Base-by-base conservation (phyloP, 306 rosid genomes). In the Clitoria ternatea region DNA sequence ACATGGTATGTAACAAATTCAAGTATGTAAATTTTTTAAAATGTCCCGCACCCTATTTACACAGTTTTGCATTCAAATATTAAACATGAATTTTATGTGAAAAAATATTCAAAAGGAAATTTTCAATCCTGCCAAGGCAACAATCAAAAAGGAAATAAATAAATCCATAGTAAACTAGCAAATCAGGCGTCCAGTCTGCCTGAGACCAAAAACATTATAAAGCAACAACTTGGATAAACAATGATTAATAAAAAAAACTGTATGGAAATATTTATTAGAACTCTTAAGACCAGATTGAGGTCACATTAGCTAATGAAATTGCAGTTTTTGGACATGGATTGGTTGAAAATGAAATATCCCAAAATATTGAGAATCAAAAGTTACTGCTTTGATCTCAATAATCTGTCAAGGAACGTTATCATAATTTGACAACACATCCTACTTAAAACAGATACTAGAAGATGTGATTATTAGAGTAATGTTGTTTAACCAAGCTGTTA, bases 181-280 rank as follows among this genome's bases (percentile, higher is more conserved):
- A 79, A 39, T 89, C 96, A 7, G 88, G 75, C 0, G 99, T 89
- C 99, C 99, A 94, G 74, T 94, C 99, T 61, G 91, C 92, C 99
- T 91, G 88, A 78, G 82, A 75, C 78, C 70, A 74, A 60, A 72
- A 42, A 2, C 52, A 52, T 61, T 48, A 18, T 6, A 24, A 13
- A 48, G 35, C 0, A 73, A 54, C 45, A 22, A 18, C 40, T 48
- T 43, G 32, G 22, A 64, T 49, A 43, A 52, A 64, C 75, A 62
- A 61, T 27, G 61, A 56, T 42, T 17, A 12, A 6, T 5, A n/a
- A n/a, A 13, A 1, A 40, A 50, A 33, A 30, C 15, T 27, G 7
- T 29, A 59, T 17, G 8, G 23, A 74, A 40, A 52, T 36, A 42
- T 7, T 74, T 55, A 4, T 24, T 57, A 12, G 26, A 49, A 35